These are phyloP conservation scores for Epichloe brachyelytri DNA, from an alignment of 2,329 filamentous ascomycete genomes.

Conservation along the genomic window DNA sequence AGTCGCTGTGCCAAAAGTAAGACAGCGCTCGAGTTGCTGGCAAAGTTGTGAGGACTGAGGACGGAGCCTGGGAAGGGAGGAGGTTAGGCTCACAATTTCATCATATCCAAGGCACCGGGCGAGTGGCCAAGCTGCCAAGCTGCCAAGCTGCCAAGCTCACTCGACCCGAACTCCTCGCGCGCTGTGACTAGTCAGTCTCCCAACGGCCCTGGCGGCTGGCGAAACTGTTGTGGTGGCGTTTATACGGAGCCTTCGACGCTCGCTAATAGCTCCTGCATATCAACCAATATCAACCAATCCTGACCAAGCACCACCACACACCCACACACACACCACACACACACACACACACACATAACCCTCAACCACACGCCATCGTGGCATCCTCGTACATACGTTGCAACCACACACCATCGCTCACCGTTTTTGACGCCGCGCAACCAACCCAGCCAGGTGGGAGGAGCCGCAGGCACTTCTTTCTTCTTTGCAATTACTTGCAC, in stretches of 20 bases:
- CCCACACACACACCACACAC: not conserved
- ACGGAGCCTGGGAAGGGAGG: not conserved
- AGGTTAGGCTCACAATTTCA: too few relatives aligned
- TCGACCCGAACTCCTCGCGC: too few relatives aligned
- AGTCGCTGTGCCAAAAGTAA: not conserved
- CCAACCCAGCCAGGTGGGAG: not conserved
- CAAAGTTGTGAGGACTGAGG: not conserved
- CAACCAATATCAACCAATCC: constrained; percentile 4
- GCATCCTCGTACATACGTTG: not conserved
- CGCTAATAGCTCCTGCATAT: not conserved
- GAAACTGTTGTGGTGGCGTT: constrained; percentile 3
- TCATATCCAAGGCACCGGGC: not conserved
- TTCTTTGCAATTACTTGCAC: not conserved
- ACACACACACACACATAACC: not conserved
- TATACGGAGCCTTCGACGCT: not conserved
- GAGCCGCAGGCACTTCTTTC: not conserved
- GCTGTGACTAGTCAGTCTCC: not conserved
- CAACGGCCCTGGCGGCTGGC: constrained; percentile 1
- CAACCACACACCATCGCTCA: constrained; percentile 3
- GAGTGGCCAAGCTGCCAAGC: not conserved
- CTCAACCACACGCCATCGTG: not conserved
- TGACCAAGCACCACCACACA: not conserved
- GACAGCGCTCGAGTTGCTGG: not conserved
- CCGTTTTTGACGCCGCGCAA: constrained; percentile 4
- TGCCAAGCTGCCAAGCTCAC: not conserved